phyloP scores from a whole-genome alignment of 176 grass and related monocot genomes.

The Puya raimondii region DNA sequence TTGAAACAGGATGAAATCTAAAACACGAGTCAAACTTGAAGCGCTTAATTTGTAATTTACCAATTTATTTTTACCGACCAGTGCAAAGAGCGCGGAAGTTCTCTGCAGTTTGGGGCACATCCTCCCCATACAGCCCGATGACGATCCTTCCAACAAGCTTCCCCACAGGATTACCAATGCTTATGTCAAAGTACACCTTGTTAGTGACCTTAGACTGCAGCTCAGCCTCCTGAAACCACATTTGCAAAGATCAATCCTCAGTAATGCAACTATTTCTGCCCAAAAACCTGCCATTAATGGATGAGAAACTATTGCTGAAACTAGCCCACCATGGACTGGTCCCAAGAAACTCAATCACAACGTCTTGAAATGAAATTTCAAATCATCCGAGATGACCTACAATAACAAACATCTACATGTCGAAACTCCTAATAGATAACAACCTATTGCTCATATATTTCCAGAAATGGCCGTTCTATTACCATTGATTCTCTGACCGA shows the following conservation, averaged over 20 bases:
- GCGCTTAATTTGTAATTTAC: too few species aligned
- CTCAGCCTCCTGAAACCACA: slow-evolving; percentile 36
- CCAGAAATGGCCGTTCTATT: too few species aligned
- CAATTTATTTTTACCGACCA: slow-evolving; percentile 21
- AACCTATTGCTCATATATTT: too few species aligned
- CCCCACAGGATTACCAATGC: slow-evolving; percentile 60
- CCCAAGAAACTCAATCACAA: background rate
- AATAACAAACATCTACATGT: background rate
- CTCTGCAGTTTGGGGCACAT: slow-evolving; percentile 76
- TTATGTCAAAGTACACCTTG: slow-evolving; percentile 98
- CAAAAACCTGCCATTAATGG: background rate
- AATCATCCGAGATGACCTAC: too few species aligned
- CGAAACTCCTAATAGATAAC: background rate
- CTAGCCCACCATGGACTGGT: too few species aligned
- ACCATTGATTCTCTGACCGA: too few species aligned
- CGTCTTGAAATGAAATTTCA: background rate
- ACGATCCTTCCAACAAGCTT: slow-evolving; percentile 68
- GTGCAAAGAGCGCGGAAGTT: slow-evolving; percentile 91
- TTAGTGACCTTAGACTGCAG: slow-evolving; percentile 80
- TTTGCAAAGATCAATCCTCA: background rate
- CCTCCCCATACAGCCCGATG: slow-evolving; percentile 81
- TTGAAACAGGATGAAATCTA: too few species aligned
- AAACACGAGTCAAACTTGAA: too few species aligned
- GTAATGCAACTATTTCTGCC: background rate
- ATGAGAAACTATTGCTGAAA: too few species aligned